Conservation (phyloP, 2,329 filamentous ascomycete genomes). For the Passalora sequoiae region DNA sequence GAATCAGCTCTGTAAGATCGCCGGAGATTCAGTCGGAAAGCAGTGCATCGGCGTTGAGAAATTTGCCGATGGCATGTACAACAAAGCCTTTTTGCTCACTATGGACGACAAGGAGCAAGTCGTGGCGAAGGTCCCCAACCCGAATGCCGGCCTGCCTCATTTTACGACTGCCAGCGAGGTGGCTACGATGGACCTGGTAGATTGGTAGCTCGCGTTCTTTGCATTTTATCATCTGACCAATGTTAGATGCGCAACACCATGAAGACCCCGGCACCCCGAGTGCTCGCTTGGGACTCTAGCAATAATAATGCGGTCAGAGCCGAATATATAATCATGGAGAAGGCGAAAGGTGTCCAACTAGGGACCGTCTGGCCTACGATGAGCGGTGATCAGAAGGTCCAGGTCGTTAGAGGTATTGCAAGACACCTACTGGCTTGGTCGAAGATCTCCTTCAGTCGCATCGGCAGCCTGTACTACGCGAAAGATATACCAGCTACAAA, state of each 20-base stretch:
- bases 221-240: not conserved
- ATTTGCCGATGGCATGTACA: conserved; percentile 29
- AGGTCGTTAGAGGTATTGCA: conserved; percentile 29
- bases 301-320: conserved; percentile 13
- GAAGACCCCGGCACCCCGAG: conserved; percentile 20
- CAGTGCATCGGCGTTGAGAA: conserved; percentile 25
- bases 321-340: conserved; percentile 30
- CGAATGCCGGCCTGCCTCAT: conserved; percentile 1
- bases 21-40: conserved; percentile 5
- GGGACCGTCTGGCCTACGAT: conserved; percentile 27
- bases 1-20: conserved; percentile 4
- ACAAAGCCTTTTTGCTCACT: conserved; percentile 25
- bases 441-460: conserved; percentile 25
- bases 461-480: conserved; percentile 34
- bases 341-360: conserved; percentile 30
- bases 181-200: conserved; percentile 35
- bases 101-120: conserved; percentile 31
- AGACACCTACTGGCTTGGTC: conserved; percentile 27
- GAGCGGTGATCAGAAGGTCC: conserved; percentile 17
- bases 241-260: conserved; percentile 9
- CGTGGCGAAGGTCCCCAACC: conserved; percentile 25
- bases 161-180: conserved; percentile 32
- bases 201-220: not conserved
- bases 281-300: conserved; percentile 20
- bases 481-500: conserved; percentile 24